phyloP scores from a whole-genome alignment of 148 eudicot genomes.

The Rhododendron henanense region DNA sequence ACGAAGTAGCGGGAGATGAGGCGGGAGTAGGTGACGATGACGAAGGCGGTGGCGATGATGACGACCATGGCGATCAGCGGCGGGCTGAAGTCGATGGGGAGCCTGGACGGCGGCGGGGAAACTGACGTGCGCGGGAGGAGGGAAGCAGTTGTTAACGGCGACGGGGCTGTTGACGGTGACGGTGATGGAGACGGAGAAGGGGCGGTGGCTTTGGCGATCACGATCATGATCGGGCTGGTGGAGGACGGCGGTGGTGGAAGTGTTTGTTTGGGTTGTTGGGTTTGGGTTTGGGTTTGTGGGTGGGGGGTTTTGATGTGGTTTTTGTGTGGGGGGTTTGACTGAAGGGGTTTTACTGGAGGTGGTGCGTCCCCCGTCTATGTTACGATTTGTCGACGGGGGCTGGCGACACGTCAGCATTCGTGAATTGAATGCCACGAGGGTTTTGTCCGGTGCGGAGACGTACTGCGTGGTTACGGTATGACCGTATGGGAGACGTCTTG shows the following conservation, averaged over 20 bases:
- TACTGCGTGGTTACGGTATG: not conserved
- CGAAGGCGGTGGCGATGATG: constrained; percentile 69
- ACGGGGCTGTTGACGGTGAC: not conserved
- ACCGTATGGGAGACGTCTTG: not conserved
- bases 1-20: constrained; percentile 50
- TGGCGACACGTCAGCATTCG: constrained; percentile 16
- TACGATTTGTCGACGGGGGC: constrained; percentile 3
- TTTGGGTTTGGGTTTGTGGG: too few species aligned
- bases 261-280: not conserved
- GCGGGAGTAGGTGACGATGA: constrained; percentile 74
- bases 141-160: constrained; percentile 1
- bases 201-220: not conserved
- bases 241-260: not conserved
- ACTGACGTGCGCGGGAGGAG: constrained; percentile 15
- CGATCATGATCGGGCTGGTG: not conserved
- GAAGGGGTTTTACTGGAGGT: not conserved
- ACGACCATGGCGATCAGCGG: constrained; percentile 88
- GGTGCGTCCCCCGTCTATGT: not conserved
- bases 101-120: constrained; percentile 29
- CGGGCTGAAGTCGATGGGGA: constrained; percentile 66
- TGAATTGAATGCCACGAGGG: constrained; percentile 8
- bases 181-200: constrained; percentile 1
- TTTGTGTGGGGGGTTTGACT: not conserved
- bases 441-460: not conserved
- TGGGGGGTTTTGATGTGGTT: not conserved